These are phyloP conservation scores for Elasticomyces elasticus DNA, from an alignment of 495 filamentous ascomycete genomes.

Conservation along the genomic window DNA sequence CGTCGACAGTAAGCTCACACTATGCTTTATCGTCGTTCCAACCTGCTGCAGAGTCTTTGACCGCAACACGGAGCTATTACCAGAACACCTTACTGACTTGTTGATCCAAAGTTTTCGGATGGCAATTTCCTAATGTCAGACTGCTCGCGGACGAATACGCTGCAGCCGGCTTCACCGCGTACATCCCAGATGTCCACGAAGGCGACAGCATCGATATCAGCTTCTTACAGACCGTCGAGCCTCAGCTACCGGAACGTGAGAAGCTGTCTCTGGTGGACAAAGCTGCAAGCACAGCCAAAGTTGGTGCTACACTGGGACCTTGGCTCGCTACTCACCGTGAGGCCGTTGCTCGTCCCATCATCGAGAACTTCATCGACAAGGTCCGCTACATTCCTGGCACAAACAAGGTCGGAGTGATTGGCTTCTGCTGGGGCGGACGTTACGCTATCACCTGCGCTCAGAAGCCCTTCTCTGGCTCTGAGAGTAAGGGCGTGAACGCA, in stretches of 20 bases:
- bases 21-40: background rate
- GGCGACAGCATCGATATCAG: constrained; percentile 23
- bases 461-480: background rate
- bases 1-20: constrained; percentile 19
- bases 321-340: constrained; percentile 28
- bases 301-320: constrained; percentile 24
- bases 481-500: constrained; percentile 22
- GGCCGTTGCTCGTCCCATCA: constrained; percentile 24
- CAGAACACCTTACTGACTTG: too few species aligned
- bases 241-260: constrained; percentile 23
- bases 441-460: constrained; percentile 25
- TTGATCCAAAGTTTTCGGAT: constrained; percentile 26
- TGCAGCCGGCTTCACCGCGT: constrained; percentile 23
- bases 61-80: too few species aligned
- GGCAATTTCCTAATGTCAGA: constrained; percentile 23
- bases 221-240: constrained; percentile 28
- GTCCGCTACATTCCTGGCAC: constrained; percentile 26
- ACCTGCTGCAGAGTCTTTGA: too few species aligned
- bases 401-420: constrained; percentile 28
- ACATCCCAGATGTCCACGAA: constrained; percentile 28
- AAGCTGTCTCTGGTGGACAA: constrained; percentile 16
- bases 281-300: constrained; percentile 19
- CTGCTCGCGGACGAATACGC: constrained; percentile 29
- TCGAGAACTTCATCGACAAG: constrained; percentile 27
- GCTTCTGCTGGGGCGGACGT: constrained; percentile 31